phyloP scores from a whole-genome alignment of 1,139 yeast genomes.

The Saccharomyces uvarum region DNA sequence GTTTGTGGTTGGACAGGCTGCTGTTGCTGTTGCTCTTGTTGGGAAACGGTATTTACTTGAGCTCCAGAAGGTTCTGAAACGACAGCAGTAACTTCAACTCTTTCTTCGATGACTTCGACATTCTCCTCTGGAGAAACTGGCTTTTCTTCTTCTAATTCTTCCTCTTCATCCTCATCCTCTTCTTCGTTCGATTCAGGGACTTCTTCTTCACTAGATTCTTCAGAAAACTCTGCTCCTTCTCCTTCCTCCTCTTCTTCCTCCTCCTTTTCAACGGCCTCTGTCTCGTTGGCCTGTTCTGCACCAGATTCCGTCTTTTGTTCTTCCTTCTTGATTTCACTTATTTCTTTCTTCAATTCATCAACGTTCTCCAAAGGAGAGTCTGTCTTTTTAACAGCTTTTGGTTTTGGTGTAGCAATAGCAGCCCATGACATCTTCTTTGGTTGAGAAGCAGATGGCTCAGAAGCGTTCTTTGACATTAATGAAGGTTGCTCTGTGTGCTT shows the following conservation, averaged over 20 bases:
- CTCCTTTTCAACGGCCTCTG: constrained; percentile 7
- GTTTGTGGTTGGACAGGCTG: constrained; percentile 3
- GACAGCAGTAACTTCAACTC: background rate
- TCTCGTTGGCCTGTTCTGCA: constrained; percentile 6
- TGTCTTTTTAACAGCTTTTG: constrained; percentile 21
- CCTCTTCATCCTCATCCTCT: constrained; percentile 1
- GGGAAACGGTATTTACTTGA: constrained; percentile 2
- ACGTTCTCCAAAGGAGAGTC: constrained; percentile 5
- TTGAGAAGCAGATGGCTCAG: constrained; percentile 6
- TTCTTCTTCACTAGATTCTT: background rate
- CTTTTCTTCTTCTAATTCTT: constrained; percentile 4
- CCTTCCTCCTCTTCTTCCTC: constrained; percentile 22
- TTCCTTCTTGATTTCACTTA: constrained; percentile 1
- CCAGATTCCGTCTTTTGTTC: constrained; percentile 4
- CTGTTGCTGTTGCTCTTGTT: constrained; percentile 2
- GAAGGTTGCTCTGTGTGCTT: constrained; percentile 1
- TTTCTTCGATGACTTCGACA: background rate
- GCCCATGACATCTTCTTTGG: constrained; percentile 37
- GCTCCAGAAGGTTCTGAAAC: background rate
- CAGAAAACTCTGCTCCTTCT: constrained; percentile 5
- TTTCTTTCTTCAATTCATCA: constrained; percentile 8
- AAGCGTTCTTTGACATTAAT: background rate
- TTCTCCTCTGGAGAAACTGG: constrained; percentile 1
- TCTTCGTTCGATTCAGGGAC: constrained; percentile 1
- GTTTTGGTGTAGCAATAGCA: constrained; percentile 35